Conservation (phyloP, 495 filamentous ascomycete genomes). For the Achaetomiella virescens region DNA sequence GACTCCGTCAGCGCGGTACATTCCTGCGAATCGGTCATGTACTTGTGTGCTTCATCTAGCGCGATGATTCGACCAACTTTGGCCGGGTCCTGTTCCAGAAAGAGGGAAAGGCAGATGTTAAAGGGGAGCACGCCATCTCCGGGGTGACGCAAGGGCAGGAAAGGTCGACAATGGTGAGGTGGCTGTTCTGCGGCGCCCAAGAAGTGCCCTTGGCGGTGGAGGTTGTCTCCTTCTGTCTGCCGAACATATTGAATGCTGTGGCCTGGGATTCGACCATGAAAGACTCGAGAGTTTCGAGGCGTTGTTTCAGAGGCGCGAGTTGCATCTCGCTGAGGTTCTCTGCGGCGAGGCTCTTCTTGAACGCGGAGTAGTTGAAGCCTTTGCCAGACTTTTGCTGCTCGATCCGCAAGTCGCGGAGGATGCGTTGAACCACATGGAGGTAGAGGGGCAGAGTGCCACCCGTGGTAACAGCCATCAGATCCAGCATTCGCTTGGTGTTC, state of each 20-base stretch:
- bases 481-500: constrained; percentile 57
- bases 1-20: constrained; percentile 55
- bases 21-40: constrained; percentile 35
- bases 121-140: constrained; percentile 59
- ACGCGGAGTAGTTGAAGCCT: constrained; percentile 49
- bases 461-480: constrained; percentile 59
- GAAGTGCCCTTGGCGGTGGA: constrained; percentile 20
- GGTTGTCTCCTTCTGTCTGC: background rate
- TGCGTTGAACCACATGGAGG: constrained; percentile 50
- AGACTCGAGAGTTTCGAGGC: constrained; percentile 52
- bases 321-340: constrained; percentile 41
- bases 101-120: constrained; percentile 61
- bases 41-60: constrained; percentile 39
- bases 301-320: constrained; percentile 46
- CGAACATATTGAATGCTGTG: constrained; percentile 13
- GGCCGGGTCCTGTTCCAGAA: constrained; percentile 45
- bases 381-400: constrained; percentile 31
- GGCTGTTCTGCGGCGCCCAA: constrained; percentile 41
- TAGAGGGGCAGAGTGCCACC: constrained; percentile 53
- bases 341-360: constrained; percentile 34
- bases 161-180: constrained; percentile 67
- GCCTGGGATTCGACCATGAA: constrained; percentile 45
- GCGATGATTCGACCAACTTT: constrained; percentile 37
- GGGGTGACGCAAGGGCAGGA: constrained; percentile 65
- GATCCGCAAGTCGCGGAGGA: constrained; percentile 56